These are phyloP conservation scores for Fusarium penzigii DNA, from an alignment of 2,329 filamentous ascomycete species.

Conservation along the genomic window DNA sequence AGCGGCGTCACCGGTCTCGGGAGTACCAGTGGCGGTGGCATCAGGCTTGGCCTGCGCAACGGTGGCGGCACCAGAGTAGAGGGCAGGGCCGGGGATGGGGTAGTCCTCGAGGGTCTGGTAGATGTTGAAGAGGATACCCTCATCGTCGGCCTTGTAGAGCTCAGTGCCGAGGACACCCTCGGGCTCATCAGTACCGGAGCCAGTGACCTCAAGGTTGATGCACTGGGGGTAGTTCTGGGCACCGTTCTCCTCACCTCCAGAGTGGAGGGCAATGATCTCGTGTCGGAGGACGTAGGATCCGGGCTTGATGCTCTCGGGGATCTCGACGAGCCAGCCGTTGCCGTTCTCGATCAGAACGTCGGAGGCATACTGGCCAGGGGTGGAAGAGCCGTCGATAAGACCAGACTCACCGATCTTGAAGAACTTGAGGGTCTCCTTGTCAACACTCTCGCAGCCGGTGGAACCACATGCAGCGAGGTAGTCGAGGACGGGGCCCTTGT, in stretches of 20 bases:
- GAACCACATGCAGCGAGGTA: constrained; percentile 62
- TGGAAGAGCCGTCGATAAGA: constrained; percentile 47
- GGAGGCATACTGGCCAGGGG: constrained; percentile 37
- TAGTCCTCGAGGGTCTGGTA: constrained; percentile 30
- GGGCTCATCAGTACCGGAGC: constrained; percentile 39
- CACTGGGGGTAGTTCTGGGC: constrained; percentile 56
- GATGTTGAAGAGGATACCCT: constrained; percentile 37
- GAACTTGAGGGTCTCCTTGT: constrained; percentile 57
- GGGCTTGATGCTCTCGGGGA: constrained; percentile 37
- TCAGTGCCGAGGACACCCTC: constrained; percentile 35
- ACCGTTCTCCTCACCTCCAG: constrained; percentile 43
- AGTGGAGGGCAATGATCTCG: constrained; percentile 54
- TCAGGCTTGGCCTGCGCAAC: constrained; percentile 21
- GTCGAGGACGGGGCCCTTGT: constrained; percentile 59
- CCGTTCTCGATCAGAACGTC: constrained; percentile 45
- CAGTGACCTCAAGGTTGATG: constrained; percentile 49
- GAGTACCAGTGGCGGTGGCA: constrained; percentile 13
- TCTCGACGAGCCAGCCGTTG: constrained; percentile 36
- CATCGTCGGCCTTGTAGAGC: constrained; percentile 33
- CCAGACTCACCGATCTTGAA: constrained; percentile 66
- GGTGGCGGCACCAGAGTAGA: constrained; percentile 24
- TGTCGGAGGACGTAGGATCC: constrained; percentile 52
- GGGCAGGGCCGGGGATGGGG: constrained; percentile 31
- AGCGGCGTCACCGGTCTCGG: constrained; percentile 15
- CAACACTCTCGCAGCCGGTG: constrained; percentile 55